phyloP scores from a whole-genome alignment of 148 eudicot species.

The Beta vulgaris region DNA sequence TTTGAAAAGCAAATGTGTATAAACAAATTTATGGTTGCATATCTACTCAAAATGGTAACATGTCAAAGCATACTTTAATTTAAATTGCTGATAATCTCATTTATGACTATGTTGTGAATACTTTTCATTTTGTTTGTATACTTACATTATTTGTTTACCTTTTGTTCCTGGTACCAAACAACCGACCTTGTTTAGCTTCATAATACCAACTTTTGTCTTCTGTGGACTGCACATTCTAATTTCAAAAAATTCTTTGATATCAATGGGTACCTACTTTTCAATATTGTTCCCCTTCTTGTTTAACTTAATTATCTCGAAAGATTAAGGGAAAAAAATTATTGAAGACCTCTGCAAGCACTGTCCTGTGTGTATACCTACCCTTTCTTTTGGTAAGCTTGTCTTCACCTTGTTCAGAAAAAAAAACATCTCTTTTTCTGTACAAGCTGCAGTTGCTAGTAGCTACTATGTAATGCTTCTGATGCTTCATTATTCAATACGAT shows the following conservation, averaged over 20 bases:
- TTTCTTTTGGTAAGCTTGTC: background rate
- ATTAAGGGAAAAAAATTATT: background rate
- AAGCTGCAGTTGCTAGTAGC: background rate
- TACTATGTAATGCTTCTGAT: conserved; percentile 13
- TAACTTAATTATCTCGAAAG: background rate
- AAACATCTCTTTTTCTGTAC: background rate
- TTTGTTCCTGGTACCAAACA: background rate
- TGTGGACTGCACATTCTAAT: background rate
- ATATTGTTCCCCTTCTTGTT: background rate
- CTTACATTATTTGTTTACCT: background rate
- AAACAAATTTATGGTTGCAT: background rate
- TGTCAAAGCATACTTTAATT: background rate
- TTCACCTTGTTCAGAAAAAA: background rate
- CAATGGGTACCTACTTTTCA: background rate
- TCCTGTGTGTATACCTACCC: background rate
- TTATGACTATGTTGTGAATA: background rate
- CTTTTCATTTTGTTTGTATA: background rate
- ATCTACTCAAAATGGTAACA: background rate
- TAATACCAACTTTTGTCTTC: background rate
- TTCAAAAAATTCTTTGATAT: background rate
- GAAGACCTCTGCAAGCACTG: background rate
- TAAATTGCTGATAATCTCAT: background rate
- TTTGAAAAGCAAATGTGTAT: background rate
- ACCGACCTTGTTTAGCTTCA: background rate
- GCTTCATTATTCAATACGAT: background rate